These are phyloP conservation scores for Quercus alba DNA, from an alignment of 306 rosid genomes.

Conservation along the genomic window DNA sequence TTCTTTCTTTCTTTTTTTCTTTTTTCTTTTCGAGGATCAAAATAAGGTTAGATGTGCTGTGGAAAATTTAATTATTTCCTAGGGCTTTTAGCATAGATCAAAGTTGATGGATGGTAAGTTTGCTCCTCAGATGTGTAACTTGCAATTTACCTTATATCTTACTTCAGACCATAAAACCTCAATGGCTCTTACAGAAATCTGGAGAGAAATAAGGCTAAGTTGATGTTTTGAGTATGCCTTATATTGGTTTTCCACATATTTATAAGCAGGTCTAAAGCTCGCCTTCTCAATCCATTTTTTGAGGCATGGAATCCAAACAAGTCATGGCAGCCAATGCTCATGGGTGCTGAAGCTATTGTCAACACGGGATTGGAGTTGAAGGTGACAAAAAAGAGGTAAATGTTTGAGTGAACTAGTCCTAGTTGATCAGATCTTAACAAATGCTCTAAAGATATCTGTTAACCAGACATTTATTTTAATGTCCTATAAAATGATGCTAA, in stretches of 20 bases:
- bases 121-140: no score
- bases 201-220: background rate
- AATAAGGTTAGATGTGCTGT: no score
- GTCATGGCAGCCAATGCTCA: background rate
- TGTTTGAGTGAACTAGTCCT: background rate
- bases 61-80: no score
- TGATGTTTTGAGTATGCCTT: background rate
- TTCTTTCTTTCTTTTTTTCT: no score
- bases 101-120: no score
- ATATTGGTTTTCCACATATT: background rate
- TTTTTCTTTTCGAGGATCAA: no score
- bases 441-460: no score
- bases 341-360: background rate
- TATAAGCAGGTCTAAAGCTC: background rate
- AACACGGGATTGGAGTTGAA: background rate
- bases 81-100: no score
- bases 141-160: background rate
- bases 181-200: background rate
- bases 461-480: background rate
- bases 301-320: background rate
- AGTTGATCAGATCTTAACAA: background rate
- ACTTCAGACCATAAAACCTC: background rate
- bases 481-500: background rate
- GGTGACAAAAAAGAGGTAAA: background rate
- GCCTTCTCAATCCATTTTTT: background rate